These are phyloP conservation scores for Dactylellina drechsleri DNA, from an alignment of 2,329 filamentous ascomycete species.

Conservation along the genomic window DNA sequence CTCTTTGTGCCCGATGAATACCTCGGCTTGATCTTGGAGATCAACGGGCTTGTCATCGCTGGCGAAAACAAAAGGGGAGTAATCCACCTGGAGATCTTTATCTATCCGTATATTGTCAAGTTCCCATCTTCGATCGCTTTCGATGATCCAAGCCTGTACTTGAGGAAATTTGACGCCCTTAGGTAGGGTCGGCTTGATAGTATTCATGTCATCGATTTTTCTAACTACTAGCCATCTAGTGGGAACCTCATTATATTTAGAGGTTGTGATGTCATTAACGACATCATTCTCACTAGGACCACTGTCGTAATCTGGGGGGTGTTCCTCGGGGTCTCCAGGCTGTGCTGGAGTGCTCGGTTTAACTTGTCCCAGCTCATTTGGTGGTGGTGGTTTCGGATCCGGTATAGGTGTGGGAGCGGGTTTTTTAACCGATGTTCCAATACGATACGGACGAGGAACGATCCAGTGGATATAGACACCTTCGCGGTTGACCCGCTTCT, in stretches of 20 bases:
- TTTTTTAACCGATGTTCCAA: constrained; percentile 1
- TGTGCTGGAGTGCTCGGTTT: background rate
- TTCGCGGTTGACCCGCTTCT: constrained; percentile 58
- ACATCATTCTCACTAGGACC: no score
- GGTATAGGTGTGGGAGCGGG: background rate
- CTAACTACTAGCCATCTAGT: constrained; percentile 63
- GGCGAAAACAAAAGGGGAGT: constrained; percentile 62
- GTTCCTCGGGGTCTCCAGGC: no score
- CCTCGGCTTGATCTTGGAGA: constrained; percentile 62
- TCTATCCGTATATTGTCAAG: constrained; percentile 60
- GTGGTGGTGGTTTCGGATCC: no score
- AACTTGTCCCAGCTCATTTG: no score
- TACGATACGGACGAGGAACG: constrained; percentile 61
- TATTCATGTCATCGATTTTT: constrained; percentile 55
- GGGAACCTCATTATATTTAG: constrained; percentile 56
- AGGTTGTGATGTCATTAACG: constrained; percentile 13
- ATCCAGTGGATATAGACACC: constrained; percentile 65
- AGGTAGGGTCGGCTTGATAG: background rate
- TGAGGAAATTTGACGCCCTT: no score
- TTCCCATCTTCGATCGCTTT: constrained; percentile 61
- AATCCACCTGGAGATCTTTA: constrained; percentile 62
- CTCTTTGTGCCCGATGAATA: constrained; percentile 62
- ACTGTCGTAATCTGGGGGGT: no score
- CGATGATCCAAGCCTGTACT: constrained; percentile 62
- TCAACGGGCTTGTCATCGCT: constrained; percentile 23